Evolutionary conservation across 352 stramenopile species (phyloP).

Genomic region (Globisporangium takayamanum): DNA sequence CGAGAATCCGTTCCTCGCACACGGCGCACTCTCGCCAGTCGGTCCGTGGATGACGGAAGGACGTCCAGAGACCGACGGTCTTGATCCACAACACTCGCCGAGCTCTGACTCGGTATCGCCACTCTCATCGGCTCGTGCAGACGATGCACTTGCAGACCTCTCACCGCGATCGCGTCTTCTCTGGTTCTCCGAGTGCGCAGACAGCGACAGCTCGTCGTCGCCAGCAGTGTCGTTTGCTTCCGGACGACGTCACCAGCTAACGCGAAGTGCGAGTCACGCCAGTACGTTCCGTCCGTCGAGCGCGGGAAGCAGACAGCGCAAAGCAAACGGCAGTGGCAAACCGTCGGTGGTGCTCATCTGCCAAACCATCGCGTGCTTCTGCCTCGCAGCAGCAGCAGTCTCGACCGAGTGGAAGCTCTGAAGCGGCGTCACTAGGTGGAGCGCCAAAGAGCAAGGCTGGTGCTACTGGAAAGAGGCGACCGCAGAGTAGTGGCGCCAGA

Average conservation of each 20-base stretch:
- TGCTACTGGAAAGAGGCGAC: neutral
- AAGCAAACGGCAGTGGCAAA: neutral
- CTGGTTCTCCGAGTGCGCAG: constrained; percentile 45
- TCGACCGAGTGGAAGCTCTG: neutral
- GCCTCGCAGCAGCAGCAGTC: neutral
- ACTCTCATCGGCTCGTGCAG: neutral
- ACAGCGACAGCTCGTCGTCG: constrained; percentile 14
- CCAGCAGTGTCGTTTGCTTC: neutral
- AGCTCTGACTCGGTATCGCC: constrained; percentile 2
- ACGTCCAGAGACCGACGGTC: constrained; percentile 5
- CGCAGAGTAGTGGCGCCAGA: constrained; percentile 3
- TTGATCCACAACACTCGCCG: constrained; percentile 1
- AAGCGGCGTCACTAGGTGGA: neutral
- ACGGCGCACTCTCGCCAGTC: constrained; percentile 29
- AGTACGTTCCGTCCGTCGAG: constrained; percentile 6
- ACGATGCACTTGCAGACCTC: constrained; percentile 21
- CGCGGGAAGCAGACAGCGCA: neutral
- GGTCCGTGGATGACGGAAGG: constrained; percentile 37
- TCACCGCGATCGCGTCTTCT: constrained; percentile 58
- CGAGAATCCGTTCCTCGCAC: constrained; percentile 8
- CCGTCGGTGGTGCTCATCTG: constrained; percentile 20
- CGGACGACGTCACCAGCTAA: neutral
- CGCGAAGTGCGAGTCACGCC: constrained; percentile 8
- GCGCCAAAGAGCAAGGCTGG: neutral
- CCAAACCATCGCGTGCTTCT: constrained; percentile 6